These are phyloP conservation scores for Diplodia intermedia DNA, from an alignment of 2,329 filamentous ascomycete genomes.

Conservation along the genomic window DNA sequence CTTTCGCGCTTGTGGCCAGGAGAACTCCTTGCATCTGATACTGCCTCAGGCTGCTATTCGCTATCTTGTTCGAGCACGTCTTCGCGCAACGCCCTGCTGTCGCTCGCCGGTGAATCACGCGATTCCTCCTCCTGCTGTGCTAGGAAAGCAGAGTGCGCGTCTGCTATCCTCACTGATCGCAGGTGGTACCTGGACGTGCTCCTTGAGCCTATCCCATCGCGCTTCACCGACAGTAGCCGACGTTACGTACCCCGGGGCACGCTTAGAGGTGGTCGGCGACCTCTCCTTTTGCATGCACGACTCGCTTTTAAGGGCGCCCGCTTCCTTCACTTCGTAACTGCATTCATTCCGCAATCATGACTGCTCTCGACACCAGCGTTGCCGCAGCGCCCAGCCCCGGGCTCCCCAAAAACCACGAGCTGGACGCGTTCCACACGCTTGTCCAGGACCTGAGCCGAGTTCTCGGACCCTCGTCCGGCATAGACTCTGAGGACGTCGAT, in stretches of 20 bases:
- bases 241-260: slow-evolving; percentile 11
- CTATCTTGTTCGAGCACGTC: background rate
- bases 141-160: slow-evolving; percentile 28
- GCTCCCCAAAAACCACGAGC: slow-evolving; percentile 19
- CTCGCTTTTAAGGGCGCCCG: slow-evolving; percentile 5
- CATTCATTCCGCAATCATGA: slow-evolving; percentile 25
- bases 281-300: slow-evolving; percentile 14
- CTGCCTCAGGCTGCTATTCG: background rate
- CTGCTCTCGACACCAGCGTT: slow-evolving; percentile 26
- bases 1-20: background rate
- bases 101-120: slow-evolving; percentile 25
- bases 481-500: slow-evolving; percentile 83
- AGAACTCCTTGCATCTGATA: slow-evolving; percentile 1
- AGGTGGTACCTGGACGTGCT: slow-evolving; percentile 26
- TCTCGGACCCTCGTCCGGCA: slow-evolving; percentile 80
- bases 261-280: slow-evolving; percentile 28
- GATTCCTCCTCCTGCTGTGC: slow-evolving; percentile 12
- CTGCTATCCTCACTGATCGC: slow-evolving; percentile 16
- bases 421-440: slow-evolving; percentile 67
- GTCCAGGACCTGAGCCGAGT: slow-evolving; percentile 75
- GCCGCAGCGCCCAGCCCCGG: slow-evolving; percentile 10
- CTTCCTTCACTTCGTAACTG: background rate
- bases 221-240: slow-evolving; percentile 30
- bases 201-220: slow-evolving; percentile 20
- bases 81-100: background rate